A percentile compares a stretch with the other conserved stretches of the same genome.
Evolutionary conservation across 2,329 filamentous ascomycete genomes (phyloP).

Genomic region (Hypoxylon rubiginosum): DNA sequence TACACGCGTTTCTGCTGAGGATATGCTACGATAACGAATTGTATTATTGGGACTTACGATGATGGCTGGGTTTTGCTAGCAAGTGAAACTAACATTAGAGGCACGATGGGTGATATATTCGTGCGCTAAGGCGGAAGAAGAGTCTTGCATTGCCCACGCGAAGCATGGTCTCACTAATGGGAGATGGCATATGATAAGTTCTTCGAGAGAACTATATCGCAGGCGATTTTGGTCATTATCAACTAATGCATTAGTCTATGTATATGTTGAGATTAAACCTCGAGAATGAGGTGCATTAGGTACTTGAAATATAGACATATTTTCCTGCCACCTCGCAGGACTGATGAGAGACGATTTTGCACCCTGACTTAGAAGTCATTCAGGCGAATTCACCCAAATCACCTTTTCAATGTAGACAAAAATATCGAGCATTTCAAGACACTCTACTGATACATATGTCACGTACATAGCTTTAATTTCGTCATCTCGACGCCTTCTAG

Average conservation of each 20-base stretch:
- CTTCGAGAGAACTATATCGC: background rate
- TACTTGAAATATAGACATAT: background rate
- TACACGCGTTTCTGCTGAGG: background rate
- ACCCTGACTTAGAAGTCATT: no score
- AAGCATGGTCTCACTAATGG: background rate
- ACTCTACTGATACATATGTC: conserved; percentile 8
- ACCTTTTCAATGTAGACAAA: no score
- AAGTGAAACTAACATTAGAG: background rate
- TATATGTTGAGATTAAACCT: background rate
- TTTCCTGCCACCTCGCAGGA: no score
- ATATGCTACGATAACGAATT: conserved; percentile 31
- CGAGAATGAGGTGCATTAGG: background rate
- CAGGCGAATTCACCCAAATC: no score
- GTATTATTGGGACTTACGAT: conserved; percentile 5
- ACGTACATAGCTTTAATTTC: conserved; percentile 4
- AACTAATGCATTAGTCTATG: background rate
- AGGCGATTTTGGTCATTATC: background rate
- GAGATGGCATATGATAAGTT: background rate
- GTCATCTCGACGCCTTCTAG: conserved; percentile 7
- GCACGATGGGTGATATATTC: background rate
- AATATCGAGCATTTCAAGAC: no score
- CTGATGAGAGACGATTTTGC: no score
- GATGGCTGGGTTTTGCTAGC: background rate
- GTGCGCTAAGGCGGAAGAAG: background rate
- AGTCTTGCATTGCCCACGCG: background rate